Base-by-base conservation (phyloP, 106 monocot genomes). In the Agapanthus africanus region DNA sequence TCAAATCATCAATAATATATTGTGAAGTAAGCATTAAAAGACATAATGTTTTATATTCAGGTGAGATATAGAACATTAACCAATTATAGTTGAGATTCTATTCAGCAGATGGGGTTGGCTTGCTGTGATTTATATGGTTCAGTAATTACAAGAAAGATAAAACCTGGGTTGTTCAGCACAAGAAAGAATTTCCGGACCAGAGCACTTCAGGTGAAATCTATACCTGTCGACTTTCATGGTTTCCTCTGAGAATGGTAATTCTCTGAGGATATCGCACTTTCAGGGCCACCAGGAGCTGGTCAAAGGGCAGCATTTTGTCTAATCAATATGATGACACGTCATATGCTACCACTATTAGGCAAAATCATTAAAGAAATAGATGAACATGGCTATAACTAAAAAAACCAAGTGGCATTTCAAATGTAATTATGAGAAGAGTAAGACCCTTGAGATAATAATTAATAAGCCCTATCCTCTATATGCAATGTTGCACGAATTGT, bases 141-240 rank as follows among this genome's bases (percentile, higher is more conserved):
- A 61, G 61, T 14, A 13, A 31, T 3, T n/a, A 50, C 4, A 13
- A 25, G 5, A 30, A 11, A 57, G 31, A 57, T 56, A n/a, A n/a
- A n/a, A n/a, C n/a, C n/a, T n/a, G n/a, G n/a, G n/a, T n/a, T n/a
- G n/a, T n/a, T n/a, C n/a, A n/a, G n/a, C n/a, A n/a, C n/a, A n/a
- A n/a, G n/a, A n/a, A n/a, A n/a, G n/a, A n/a, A n/a, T n/a, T n/a
- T n/a, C n/a, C n/a, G n/a, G n/a, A n/a, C n/a, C n/a, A n/a, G n/a
- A n/a, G n/a, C n/a, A n/a, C n/a, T n/a, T n/a, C n/a, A n/a, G 33
- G 40, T 21, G 39, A 61, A 32, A 37, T 50, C 27, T 40, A 79
- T 80, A 95, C 95, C 95, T 95, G 95, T 26, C 95, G 85, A 72
- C 95, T 95, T 76, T 95, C 95, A 79, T 95, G 95, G 70, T 95